phyloP scores from a whole-genome alignment of 2,329 filamentous ascomycete species.

The Didymella segeticola region DNA sequence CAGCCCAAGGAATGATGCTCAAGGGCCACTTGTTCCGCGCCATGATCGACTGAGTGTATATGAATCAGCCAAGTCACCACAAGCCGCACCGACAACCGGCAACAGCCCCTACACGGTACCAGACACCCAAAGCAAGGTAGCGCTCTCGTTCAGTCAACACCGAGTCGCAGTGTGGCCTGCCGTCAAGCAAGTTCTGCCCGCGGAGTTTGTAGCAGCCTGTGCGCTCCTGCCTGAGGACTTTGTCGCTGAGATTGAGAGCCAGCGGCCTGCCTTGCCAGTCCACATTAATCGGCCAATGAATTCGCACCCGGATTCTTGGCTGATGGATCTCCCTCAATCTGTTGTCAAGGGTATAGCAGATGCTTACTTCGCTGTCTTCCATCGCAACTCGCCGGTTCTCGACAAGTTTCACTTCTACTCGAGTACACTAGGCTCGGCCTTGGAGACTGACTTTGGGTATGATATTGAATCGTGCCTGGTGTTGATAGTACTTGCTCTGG shows the following conservation, averaged over 20 bases:
- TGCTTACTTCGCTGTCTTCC: slow-evolving; percentile 62
- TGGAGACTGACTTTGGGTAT: slow-evolving; percentile 59
- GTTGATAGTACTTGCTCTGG: slow-evolving; percentile 59
- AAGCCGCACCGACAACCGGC: slow-evolving; percentile 33
- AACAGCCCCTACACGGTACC: slow-evolving; percentile 29
- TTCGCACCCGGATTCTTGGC: slow-evolving; percentile 48
- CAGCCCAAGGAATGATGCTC: slow-evolving; percentile 30
- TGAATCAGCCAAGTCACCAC: slow-evolving; percentile 37
- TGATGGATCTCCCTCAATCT: slow-evolving; percentile 56
- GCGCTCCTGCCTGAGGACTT: slow-evolving; percentile 56
- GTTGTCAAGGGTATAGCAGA: slow-evolving; percentile 60
- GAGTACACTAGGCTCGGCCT: slow-evolving; percentile 56
- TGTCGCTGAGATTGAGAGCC: slow-evolving; percentile 58
- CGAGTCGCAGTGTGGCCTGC: slow-evolving; percentile 59
- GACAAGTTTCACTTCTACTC: slow-evolving; percentile 61
- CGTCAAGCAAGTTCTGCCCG: slow-evolving; percentile 53
- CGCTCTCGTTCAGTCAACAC: slow-evolving; percentile 60
- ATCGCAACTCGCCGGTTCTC: slow-evolving; percentile 60
- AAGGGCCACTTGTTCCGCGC: slow-evolving; percentile 17
- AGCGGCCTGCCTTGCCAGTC: slow-evolving; percentile 54
- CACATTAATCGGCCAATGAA: slow-evolving; percentile 44
- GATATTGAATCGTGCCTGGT: slow-evolving; percentile 61
- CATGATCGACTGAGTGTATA: slow-evolving; percentile 30
- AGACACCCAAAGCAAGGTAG: slow-evolving; percentile 34
- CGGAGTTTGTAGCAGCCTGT: slow-evolving; percentile 48